These are phyloP conservation scores for Phoma herbarum DNA, from an alignment of 2,329 filamentous ascomycete species.

Conservation along the genomic window DNA sequence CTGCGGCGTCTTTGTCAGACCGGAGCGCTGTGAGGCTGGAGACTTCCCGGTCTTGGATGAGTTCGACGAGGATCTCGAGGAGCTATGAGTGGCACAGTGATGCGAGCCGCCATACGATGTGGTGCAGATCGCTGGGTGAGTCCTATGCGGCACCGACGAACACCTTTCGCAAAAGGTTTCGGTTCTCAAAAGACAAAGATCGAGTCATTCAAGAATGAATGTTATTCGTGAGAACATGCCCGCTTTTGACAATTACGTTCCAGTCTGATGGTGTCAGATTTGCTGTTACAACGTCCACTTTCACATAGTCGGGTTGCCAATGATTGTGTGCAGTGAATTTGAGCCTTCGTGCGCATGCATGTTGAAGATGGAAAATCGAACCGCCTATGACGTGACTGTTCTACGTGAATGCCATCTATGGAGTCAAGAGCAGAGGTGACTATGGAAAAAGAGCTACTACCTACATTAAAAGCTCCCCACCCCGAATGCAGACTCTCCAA, in stretches of 20 bases:
- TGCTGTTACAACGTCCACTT: neutral
- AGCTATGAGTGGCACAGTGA: slow-evolving; percentile 48
- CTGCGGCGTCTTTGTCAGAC: slow-evolving; percentile 79
- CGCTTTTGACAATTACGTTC: neutral
- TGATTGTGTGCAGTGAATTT: neutral
- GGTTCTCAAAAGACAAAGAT: neutral
- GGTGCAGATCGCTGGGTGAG: neutral
- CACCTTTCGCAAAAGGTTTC: neutral
- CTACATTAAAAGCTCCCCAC: neutral
- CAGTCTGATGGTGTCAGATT: neutral
- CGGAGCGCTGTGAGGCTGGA: slow-evolving; percentile 79
- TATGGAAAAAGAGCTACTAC: neutral
- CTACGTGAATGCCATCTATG: neutral
- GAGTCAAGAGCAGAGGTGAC: neutral
- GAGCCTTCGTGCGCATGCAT: neutral
- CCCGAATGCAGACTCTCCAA: neutral
- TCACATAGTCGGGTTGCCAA: neutral
- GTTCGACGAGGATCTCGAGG: slow-evolving; percentile 72
- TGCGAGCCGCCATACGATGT: neutral
- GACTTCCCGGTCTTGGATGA: slow-evolving; percentile 68
- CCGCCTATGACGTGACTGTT: neutral
- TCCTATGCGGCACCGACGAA: neutral
- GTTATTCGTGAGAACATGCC: neutral
- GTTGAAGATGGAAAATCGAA: neutral
- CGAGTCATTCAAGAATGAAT: neutral